phyloP scores from a whole-genome alignment of 805 yeast genomes.

The Myxozyma vanderwaltii region DNA sequence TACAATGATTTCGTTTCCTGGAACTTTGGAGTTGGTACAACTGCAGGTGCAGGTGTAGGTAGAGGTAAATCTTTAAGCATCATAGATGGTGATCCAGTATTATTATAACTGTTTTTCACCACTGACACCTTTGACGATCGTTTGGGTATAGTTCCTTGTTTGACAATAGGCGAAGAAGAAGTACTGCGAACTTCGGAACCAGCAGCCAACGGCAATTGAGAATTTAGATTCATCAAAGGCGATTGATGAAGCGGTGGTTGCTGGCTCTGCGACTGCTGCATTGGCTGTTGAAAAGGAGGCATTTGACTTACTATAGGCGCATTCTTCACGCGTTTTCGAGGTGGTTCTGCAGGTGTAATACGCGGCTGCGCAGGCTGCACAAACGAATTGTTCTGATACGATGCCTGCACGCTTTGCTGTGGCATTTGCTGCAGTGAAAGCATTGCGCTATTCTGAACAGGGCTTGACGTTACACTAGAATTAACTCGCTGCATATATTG shows the following conservation, averaged over 20 bases:
- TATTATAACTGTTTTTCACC: neutral
- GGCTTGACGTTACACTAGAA: neutral
- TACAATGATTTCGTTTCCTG: neutral
- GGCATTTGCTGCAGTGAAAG: neutral
- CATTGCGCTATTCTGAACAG: neutral
- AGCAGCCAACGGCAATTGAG: neutral
- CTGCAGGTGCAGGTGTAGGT: neutral
- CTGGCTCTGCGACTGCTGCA: slow-evolving; percentile 16
- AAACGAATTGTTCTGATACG: neutral
- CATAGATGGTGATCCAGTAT: neutral
- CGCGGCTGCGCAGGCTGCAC: neutral
- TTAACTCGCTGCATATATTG: neutral
- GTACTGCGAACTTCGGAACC: neutral
- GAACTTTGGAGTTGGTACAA: neutral
- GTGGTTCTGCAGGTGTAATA: slow-evolving; percentile 2
- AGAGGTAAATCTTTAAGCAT: neutral
- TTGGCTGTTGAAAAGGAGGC: neutral
- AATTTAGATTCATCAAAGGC: neutral
- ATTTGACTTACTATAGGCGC: neutral
- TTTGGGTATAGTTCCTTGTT: neutral
- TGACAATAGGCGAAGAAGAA: neutral
- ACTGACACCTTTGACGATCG: neutral
- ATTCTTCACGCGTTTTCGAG: slow-evolving; percentile 1
- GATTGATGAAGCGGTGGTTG: neutral
- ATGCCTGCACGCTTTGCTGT: slow-evolving; percentile 8